Evolutionary conservation across 1,284 basidiomycete genomes (phyloP).

Genomic region (Salmacisia buchloeana): DNA sequence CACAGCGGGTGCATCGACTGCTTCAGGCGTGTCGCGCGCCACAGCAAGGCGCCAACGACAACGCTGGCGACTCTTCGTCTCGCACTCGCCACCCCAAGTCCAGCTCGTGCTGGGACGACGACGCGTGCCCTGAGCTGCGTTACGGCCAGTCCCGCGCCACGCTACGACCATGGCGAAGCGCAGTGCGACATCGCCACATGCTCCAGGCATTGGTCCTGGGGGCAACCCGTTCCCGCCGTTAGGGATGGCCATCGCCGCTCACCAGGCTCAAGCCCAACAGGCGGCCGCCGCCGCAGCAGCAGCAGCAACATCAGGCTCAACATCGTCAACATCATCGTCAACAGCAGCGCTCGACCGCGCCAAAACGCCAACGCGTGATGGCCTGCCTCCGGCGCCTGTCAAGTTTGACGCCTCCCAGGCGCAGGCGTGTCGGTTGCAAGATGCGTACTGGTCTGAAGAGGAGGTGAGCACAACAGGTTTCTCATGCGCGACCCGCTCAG

Average conservation of each 20-base stretch:
- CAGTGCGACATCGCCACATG: background rate
- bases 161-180: constrained; percentile 7
- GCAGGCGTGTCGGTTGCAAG: constrained; percentile 67
- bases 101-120: no score
- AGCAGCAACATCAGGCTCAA: background rate
- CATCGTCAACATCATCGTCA: background rate
- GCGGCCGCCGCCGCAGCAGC: background rate
- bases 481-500: background rate
- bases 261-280: background rate
- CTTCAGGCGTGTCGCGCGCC: no score
- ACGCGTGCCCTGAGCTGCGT: no score
- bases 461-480: constrained; percentile 56
- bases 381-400: constrained; percentile 37
- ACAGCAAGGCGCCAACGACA: no score
- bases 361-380: constrained; percentile 10
- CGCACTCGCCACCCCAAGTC: no score
- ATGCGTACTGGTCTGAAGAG: constrained; percentile 98
- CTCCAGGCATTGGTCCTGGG: background rate
- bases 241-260: constrained; percentile 4
- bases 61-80: no score
- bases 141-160: no score
- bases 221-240: constrained; percentile 2
- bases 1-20: no score
- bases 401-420: constrained; percentile 42
- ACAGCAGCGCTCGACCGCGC: background rate